Percentiles rank a stretch among this genome's conserved stretches.
Evolutionary conservation across 2,329 filamentous ascomycete species (phyloP).

Genomic region (Diaporthe sp.): DNA sequence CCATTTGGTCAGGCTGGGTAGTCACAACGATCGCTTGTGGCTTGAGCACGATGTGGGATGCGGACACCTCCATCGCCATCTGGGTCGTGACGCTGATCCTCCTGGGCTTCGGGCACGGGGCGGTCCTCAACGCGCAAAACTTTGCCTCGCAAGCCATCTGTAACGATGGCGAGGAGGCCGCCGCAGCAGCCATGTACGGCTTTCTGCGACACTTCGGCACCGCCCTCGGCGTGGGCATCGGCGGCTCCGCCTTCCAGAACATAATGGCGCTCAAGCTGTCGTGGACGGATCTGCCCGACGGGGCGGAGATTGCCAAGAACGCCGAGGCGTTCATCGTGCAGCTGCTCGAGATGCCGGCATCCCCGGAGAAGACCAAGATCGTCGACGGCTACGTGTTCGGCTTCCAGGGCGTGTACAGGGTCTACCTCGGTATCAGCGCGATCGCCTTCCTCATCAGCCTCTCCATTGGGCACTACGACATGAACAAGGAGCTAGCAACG

Average conservation of each 20-base stretch:
- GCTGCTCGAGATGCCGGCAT: conserved; percentile 38
- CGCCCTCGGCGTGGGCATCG: conserved; percentile 53
- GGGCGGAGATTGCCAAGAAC: conserved; percentile 42
- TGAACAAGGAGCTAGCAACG: conserved; percentile 59
- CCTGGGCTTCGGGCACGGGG: conserved; percentile 49
- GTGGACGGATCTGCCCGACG: conserved; percentile 41
- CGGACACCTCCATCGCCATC: conserved; percentile 42
- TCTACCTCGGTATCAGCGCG: conserved; percentile 61
- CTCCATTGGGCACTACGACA: conserved; percentile 59
- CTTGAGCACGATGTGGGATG: conserved; percentile 40
- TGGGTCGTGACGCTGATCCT: conserved; percentile 50
- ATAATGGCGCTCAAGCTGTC: conserved; percentile 47
- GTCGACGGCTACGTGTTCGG: conserved; percentile 61
- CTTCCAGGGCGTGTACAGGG: conserved; percentile 63
- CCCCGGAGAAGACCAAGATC: conserved; percentile 30
- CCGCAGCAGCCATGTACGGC: conserved; percentile 52
- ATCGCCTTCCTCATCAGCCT: conserved; percentile 62
- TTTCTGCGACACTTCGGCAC: conserved; percentile 54
- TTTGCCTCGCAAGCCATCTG: conserved; percentile 52
- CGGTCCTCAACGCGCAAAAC: conserved; percentile 51
- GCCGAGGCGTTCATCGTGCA: conserved; percentile 42
- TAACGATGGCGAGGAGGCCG: conserved; percentile 47
- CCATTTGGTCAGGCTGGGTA: conserved; percentile 51
- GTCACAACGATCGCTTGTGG: conserved; percentile 42
- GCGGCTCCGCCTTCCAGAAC: conserved; percentile 54